phyloP scores from a whole-genome alignment of 805 yeast species.

The Candida suzukii region DNA sequence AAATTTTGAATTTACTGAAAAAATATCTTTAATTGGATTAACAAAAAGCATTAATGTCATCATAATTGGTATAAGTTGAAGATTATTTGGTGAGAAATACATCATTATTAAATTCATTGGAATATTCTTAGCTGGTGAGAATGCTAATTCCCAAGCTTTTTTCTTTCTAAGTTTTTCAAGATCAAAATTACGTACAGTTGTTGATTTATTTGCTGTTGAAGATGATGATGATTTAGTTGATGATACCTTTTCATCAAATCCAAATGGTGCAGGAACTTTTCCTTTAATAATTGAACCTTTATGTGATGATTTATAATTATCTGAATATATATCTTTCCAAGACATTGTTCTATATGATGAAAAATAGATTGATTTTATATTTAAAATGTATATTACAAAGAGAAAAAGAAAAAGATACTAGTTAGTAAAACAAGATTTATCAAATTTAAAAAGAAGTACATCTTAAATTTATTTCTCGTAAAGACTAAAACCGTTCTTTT shows the following conservation, averaged over 20 bases:
- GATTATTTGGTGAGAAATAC: constrained; percentile 85
- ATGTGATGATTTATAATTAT: background rate
- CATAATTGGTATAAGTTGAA: constrained; percentile 86
- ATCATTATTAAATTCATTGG: constrained; percentile 90
- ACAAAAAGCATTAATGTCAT: constrained; percentile 82
- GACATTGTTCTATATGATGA: background rate
- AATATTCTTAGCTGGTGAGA: constrained; percentile 71
- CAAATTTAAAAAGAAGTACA: too few species aligned
- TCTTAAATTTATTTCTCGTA: too few species aligned
- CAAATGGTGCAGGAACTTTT: constrained; percentile 11
- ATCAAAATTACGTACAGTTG: constrained; percentile 8
- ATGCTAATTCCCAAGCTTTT: constrained; percentile 84
- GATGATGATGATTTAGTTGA: constrained; percentile 2
- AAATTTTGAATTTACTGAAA: constrained; percentile 51
- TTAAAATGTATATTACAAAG: too few species aligned
- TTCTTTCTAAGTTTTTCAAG: constrained; percentile 38
- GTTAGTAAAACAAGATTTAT: too few species aligned
- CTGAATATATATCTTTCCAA: constrained; percentile 3
- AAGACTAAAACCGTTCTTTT: too few species aligned
- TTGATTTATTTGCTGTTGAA: background rate
- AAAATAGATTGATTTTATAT: too few species aligned
- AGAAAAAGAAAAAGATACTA: too few species aligned
- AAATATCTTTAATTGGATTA: constrained; percentile 68
- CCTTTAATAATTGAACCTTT: background rate
- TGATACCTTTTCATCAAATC: constrained; percentile 11